Percentiles rank a stretch among this genome's conserved stretches.
Conservation (phyloP, 2,329 filamentous ascomycete species). For the Verticillium isaacii region DNA sequence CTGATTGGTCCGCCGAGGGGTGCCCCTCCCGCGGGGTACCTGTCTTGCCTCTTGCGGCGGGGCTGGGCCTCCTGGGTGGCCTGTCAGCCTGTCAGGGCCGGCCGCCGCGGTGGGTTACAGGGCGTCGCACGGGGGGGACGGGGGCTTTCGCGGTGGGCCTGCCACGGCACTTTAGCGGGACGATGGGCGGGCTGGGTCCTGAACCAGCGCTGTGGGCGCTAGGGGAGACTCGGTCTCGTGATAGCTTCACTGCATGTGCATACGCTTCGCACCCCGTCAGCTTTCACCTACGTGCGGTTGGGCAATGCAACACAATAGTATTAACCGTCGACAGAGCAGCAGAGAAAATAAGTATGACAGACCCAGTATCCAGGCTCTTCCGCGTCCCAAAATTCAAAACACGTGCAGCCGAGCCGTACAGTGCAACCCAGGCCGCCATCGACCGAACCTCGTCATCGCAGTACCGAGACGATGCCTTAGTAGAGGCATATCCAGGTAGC, state of each 20-base stretch:
- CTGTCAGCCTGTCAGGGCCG: neutral
- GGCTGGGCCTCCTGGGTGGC: neutral
- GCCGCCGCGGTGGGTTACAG: neutral
- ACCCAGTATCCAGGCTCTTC: neutral
- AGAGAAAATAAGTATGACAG: no score
- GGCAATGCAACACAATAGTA: no score
- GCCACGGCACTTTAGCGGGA: neutral
- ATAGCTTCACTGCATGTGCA: neutral
- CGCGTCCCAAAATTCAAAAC: neutral
- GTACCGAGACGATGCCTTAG: no score
- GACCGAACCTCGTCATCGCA: neutral
- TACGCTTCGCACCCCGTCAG: no score
- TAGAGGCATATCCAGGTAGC: neutral
- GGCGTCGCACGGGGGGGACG: neutral
- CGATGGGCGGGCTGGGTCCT: neutral
- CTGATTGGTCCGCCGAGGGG: neutral
- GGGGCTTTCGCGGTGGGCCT: neutral
- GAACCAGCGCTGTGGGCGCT: neutral
- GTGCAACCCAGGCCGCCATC: neutral
- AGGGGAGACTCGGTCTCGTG: neutral
- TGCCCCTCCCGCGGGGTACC: constrained; percentile 1
- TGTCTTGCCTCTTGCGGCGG: neutral
- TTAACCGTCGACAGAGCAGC: no score
- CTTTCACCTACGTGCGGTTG: no score
- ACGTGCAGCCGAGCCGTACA: neutral